Evolutionary conservation across 257 asterid species (phyloP).

Genomic region (Lithospermum erythrorhizon): DNA sequence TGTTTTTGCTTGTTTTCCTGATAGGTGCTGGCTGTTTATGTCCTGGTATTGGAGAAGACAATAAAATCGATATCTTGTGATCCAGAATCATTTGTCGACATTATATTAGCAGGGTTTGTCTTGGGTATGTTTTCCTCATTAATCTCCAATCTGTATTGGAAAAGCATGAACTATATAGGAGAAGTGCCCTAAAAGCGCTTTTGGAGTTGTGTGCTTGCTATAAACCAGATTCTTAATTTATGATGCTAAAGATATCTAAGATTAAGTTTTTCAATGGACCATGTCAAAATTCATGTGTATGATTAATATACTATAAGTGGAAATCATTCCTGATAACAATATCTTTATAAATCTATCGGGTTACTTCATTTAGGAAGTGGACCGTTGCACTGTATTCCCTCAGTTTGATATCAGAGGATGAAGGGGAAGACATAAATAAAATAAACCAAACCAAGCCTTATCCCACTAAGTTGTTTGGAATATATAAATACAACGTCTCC

Average conservation of each 20-base stretch:
- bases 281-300: neutral
- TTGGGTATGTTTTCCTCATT: slow-evolving; percentile 38
- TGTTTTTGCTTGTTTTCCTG: slow-evolving; percentile 3
- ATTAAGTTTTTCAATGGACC: neutral
- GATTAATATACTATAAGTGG: neutral
- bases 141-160: neutral
- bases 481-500: too few species aligned
- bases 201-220: neutral
- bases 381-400: too few species aligned
- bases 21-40: slow-evolving; percentile 60
- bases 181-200: neutral
- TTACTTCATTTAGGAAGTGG: too few species aligned
- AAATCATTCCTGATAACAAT: too few species aligned
- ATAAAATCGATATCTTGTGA: slow-evolving; percentile 14
- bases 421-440: too few species aligned
- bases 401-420: too few species aligned
- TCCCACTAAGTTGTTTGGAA: too few species aligned
- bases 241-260: too few species aligned
- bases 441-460: too few species aligned
- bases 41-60: slow-evolving; percentile 43
- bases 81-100: slow-evolving; percentile 22
- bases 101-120: slow-evolving; percentile 71
- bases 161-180: neutral
- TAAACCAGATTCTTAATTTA: neutral
- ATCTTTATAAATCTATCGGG: too few species aligned